These are phyloP conservation scores for Calocybe gambosa DNA, from an alignment of 1,284 basidiomycete species.

Conservation along the genomic window DNA sequence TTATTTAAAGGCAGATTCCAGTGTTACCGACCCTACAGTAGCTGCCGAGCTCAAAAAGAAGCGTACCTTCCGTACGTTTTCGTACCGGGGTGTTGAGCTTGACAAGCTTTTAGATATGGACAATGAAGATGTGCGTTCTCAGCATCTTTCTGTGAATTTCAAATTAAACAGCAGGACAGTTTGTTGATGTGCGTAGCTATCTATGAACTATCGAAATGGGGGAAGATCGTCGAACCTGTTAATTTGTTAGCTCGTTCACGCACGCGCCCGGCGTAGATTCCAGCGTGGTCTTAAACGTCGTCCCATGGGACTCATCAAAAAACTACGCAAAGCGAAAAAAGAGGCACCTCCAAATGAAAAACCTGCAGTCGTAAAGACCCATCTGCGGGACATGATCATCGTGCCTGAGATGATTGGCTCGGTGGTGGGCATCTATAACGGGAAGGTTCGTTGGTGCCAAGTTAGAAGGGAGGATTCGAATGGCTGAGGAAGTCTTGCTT, in stretches of 20 bases:
- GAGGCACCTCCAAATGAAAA: slow-evolving; percentile 98
- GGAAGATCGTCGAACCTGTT: slow-evolving; percentile 8
- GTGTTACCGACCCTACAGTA: slow-evolving; percentile 79
- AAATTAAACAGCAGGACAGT: slow-evolving; percentile 34
- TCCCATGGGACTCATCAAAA: slow-evolving; percentile 99
- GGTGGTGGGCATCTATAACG: slow-evolving; percentile 96
- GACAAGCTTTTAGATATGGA: slow-evolving; percentile 95
- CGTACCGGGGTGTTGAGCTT: slow-evolving; percentile 96
- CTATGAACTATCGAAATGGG: neutral
- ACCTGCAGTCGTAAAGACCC: slow-evolving; percentile 97
- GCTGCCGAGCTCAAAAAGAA: slow-evolving; percentile 96
- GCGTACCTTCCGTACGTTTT: slow-evolving; percentile 98
- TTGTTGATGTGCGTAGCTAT: slow-evolving; percentile 67
- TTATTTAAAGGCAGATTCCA: slow-evolving; percentile 59
- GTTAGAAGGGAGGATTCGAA: neutral
- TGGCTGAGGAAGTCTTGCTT: neutral
- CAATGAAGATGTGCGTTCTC: slow-evolving; percentile 78
- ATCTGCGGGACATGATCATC: slow-evolving; percentile 99
- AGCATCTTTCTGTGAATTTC: neutral
- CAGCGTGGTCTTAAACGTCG: slow-evolving; percentile 97
- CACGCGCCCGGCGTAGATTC: slow-evolving; percentile 98
- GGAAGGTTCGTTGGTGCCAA: slow-evolving; percentile 57
- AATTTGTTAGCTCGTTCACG: slow-evolving; percentile 81
- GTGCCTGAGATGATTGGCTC: slow-evolving; percentile 99
- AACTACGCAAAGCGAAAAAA: slow-evolving; percentile 99